Base-by-base conservation (phyloP, 495 filamentous ascomycete species). In the Hypoxylon fuscum region DNA sequence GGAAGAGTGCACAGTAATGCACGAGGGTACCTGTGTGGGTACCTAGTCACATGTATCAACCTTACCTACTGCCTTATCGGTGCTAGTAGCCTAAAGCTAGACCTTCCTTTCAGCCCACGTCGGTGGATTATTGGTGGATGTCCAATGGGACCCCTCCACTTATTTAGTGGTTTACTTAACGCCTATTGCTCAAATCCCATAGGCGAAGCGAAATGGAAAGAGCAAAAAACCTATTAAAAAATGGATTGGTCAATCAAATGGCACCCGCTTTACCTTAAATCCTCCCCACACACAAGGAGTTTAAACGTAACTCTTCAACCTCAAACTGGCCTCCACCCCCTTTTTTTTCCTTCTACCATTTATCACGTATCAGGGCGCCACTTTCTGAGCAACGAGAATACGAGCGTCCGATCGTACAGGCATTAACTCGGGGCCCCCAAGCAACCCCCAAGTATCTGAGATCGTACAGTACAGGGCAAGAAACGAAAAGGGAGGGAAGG, bases 291-390 rank as follows among this genome's bases (percentile, higher is more conserved):
- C 44, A 31, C 44, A 29, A 12, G 11, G 42, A 15, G 48, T 38
- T 25, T 51, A 44, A 18, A 46, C 49, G 37, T 49, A 42, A 64
- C 42, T 49, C 55, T 46, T 45, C 37, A 50, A 56, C 45, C 44
- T 61, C 56, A 47, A 60, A 56, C 55, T 61, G 32, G 47, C 55
- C 62, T 61, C 62, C 62, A 51, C 62, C 56, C 62, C 56, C 48
- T 46, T 51, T 55, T 52, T n/a, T n/a, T n/a, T n/a, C n/a, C n/a
- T n/a, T n/a, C n/a, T n/a, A n/a, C 54, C 53, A 42, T 21, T 55
- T 48, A 43, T 43, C 53, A 55, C 29, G n/a, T n/a, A n/a, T n/a
- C n/a, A n/a, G n/a, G 42, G 37, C 35, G 25, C 45, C 41, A 57
- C 25, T 4, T 11, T 35, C 38, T n/a, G 17, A 56, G 31, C 49